Base-by-base conservation (phyloP, 139 green algal species). In the Asterochloris sp. region DNA sequence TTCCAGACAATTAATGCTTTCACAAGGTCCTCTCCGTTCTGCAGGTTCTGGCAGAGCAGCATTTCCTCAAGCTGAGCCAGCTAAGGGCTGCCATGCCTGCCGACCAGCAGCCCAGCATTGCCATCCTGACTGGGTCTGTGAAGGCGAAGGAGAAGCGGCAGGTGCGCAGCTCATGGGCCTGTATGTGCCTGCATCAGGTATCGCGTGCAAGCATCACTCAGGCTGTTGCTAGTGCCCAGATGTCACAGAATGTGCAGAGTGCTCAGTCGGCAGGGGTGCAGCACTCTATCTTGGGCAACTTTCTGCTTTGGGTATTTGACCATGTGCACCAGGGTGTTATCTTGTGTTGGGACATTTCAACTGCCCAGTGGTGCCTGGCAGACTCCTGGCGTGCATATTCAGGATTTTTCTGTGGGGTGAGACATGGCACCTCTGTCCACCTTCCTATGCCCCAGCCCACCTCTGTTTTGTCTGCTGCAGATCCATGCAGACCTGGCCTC, bases 21-120 rank as follows among this genome's bases (percentile, higher is more conserved):
- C 21, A 71, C 21, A 63, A 6, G 13, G 11, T 61, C 38, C 17
- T 76, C 1, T 28, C 6, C 38, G 11, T 68, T 21, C 27, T 71
- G 63, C 78, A 84, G 79, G 78, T 86, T 11, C 87, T 98, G 63
- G 92, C 92, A 14, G 73, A 89, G 61, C 94, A 97, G 86, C 93
- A 96, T 76, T 78, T 87, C 24, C 54, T 16, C 54, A 89, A 81
- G 28, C 85, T 97, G 54, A 15, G 54, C 13, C 15, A 21, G 15
- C 89, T 96, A 38, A 54, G 93, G 47, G 82, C 82, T 54, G 23
- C 28, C 28, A 78, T 94, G 81, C 87, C 88, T 12, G 19, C 71
- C 38, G 62, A 29, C 62, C 47, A 62, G 16, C 78, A 63, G 13
- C 81, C 84, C 16, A 29, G 60, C 0, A 26, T 83, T 27, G 87